Evolutionary conservation across 495 filamentous ascomycete species (phyloP), one percentile per base, ranked within the genome.

Genomic region (Aspergillus ostianus): DNA sequence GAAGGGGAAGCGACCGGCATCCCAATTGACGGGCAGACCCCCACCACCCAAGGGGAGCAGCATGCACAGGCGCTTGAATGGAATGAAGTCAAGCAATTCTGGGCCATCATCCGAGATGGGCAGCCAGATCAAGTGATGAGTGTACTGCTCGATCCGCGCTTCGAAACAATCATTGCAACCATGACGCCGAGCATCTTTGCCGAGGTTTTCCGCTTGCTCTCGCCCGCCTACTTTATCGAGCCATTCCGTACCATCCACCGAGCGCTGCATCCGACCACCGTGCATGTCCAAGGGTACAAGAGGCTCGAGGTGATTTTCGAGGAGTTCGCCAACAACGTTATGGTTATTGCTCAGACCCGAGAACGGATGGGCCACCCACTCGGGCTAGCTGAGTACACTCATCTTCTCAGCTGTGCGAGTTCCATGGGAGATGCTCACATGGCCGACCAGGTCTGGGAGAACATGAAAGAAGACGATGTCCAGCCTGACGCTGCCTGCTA

Each of bases 351-450:
- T 0, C 51, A 56, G n/a, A 71, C 73, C 18, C 70, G 83, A 51
- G 62, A 60, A 5, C 53, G 51, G 1, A 63, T 57, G 0, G 74
- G 71, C 0, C 46, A 67, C 26, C 20, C 32, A 10, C 58, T 84
- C 13, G 67, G 68, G 18, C 66, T 81, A 21, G 68, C 67, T 0
- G 85, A 87, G 57, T 87, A 83, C 64, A 80, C 71, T 1, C 79
- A 84, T 55, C 71, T 88, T 15, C 73, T 89, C 21, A 75, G 79
- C 52, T 82, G 80, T 66, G 82, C 84, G 15, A 67, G 74, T 10
- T 76, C 79, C 5, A 75, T 80, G 27, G 80, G 79, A 7, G 71
- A 85, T 67, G 65, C 52, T 0, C 44, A 60, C 0, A 65, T 79
- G 47, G 84, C 84, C 4, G 66, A 77, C n/a, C 57, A 64, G 2